Evolutionary conservation across 805 yeast species (phyloP), one percentile per base, ranked within the genome.

Genomic region (Barnettozyma pratensis): DNA sequence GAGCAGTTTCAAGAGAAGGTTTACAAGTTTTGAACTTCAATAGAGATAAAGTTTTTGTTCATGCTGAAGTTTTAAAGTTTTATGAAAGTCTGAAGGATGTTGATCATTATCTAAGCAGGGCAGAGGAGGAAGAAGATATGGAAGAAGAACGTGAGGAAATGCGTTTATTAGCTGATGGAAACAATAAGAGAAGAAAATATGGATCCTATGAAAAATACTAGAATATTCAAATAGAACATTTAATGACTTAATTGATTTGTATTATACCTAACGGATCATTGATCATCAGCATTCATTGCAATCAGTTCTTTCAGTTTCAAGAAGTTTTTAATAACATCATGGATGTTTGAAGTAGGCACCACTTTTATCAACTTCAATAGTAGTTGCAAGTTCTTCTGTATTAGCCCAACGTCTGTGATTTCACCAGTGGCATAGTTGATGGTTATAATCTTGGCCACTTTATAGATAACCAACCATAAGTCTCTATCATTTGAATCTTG

Each of bases 1-100:
- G 99, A 65, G 98, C 97, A 1, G 85, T 84, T 1, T 77, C 85
- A 26, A 75, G 96, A 57, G 80, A 81, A 4, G 96, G 96, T 0
- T 71, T 94, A 29, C 96, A 89, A 58, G 87, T 94, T 2, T 65
- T 80, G 46, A 84, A 88, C 56, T 94, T 94, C 63, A 72, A 80
- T 47, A 76, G 74, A 34, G 59, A 63, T 1, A 82, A 79, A 59
- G 87, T 94, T 12, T 72, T 66, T 59, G 86, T 92, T 0, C 88
- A 90, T 66, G 73, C 73, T 1, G 78, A 74, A 54, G 99, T 94
- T 3, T 72, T 73, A 19, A 72, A 75, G 9, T 94, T 92, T 59
- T 94, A 94, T 62, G 54, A 68, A 10, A 66, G 74, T 0, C 66
- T 85, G 52, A 57, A 56, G 30, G 51, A 63, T 11, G 70, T 66